These are phyloP conservation scores for Boletus subparvulus DNA, from an alignment of 768 basidiomycete genomes.

Conservation along the genomic window DNA sequence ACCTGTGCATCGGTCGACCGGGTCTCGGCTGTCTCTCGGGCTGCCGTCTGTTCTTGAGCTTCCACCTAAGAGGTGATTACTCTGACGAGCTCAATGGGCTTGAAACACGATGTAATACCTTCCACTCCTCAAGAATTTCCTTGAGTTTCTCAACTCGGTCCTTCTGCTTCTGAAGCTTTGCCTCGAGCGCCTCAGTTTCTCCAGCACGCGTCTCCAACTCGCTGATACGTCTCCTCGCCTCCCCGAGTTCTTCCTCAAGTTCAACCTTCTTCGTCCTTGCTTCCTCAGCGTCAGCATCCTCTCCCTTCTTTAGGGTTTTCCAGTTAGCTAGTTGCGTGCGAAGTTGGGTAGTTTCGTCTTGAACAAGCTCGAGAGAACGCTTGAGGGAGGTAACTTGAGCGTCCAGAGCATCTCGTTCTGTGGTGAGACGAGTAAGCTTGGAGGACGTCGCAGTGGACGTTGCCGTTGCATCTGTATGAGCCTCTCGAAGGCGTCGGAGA, in stretches of 20 bases:
- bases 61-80: conserved; percentile 35
- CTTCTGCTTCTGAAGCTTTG: conserved; percentile 44
- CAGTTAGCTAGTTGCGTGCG: conserved; percentile 67
- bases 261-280: conserved; percentile 54
- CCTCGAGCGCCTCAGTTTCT: conserved; percentile 31
- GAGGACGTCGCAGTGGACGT: conserved; percentile 45
- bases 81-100: neutral
- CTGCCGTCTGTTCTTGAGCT: conserved; percentile 37
- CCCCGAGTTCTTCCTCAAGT: conserved; percentile 54
- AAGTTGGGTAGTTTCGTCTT: conserved; percentile 53
- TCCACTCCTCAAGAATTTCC: conserved; percentile 41
- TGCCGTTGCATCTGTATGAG: conserved; percentile 49
- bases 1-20: conserved; percentile 35
- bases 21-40: conserved; percentile 36
- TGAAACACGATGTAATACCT: conserved; percentile 36
- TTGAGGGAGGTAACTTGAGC: conserved; percentile 55
- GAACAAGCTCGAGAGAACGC: conserved; percentile 55
- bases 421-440: conserved; percentile 54
- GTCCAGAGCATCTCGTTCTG: conserved; percentile 59
- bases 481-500: conserved; percentile 45
- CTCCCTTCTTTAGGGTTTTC: conserved; percentile 65
- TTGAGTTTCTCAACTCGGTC: conserved; percentile 44
- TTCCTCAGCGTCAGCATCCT: conserved; percentile 55
- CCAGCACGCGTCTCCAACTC: conserved; percentile 29
- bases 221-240: conserved; percentile 39